Percentiles rank a stretch among this genome's conserved stretches.
Conservation (phyloP, 352 stramenopile species). For the Globisporangium splendens region DNA sequence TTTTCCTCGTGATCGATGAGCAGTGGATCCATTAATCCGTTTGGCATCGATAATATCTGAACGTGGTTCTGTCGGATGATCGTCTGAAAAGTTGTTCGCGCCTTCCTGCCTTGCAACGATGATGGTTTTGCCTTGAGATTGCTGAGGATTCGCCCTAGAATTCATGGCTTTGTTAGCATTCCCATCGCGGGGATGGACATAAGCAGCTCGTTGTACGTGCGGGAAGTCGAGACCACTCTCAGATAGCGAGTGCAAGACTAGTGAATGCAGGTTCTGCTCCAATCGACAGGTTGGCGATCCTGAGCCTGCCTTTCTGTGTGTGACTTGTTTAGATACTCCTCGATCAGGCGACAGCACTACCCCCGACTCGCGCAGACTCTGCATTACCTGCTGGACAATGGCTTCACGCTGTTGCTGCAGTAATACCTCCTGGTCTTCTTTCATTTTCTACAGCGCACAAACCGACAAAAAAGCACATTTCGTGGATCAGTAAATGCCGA, state of each 20-base stretch:
- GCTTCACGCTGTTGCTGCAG: slow-evolving; percentile 47
- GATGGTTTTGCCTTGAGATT: background rate
- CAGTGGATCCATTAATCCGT: too few relatives aligned
- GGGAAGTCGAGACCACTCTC: slow-evolving; percentile 61
- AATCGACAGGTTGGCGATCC: slow-evolving; percentile 14
- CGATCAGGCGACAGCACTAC: background rate
- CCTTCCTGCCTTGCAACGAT: background rate
- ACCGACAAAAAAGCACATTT: slow-evolving; percentile 3
- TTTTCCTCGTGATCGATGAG: background rate
- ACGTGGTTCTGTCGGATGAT: too few relatives aligned
- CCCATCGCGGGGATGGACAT: background rate
- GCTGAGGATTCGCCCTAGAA: background rate
- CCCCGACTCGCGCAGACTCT: slow-evolving; percentile 37
- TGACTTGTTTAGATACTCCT: too few relatives aligned
- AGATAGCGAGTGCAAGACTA: slow-evolving; percentile 55
- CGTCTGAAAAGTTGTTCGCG: too few relatives aligned
- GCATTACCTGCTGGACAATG: slow-evolving; percentile 63
- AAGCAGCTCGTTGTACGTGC: slow-evolving; percentile 32
- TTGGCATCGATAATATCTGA: too few relatives aligned
- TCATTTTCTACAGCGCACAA: slow-evolving; percentile 21
- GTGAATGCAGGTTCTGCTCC: slow-evolving; percentile 47
- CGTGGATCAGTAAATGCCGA: background rate
- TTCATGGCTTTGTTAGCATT: slow-evolving; percentile 1
- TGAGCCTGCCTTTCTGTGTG: background rate
- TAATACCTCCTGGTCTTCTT: slow-evolving; percentile 39